phyloP scores from a whole-genome alignment of 805 yeast species.

The Cyberlindnera maritima region DNA sequence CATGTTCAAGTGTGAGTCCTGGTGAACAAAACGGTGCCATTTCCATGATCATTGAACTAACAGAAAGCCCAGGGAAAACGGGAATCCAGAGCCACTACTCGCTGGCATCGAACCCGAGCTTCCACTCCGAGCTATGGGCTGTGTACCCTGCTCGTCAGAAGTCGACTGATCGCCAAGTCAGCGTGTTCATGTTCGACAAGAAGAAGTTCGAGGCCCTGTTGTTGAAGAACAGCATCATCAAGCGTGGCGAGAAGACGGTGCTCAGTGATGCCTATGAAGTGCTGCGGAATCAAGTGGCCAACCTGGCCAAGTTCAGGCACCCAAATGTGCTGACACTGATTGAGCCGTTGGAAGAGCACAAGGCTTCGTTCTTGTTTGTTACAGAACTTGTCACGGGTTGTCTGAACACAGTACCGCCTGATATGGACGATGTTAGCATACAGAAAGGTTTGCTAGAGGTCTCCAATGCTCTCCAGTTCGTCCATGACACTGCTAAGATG shows the following conservation, averaged over 20 bases:
- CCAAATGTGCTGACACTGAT: conserved; percentile 81
- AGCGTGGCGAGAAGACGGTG: conserved; percentile 45
- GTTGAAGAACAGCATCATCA: conserved; percentile 45
- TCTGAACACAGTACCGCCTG: conserved; percentile 42
- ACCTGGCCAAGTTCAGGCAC: conserved; percentile 79
- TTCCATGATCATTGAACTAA: neutral
- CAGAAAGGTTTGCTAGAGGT: conserved; percentile 83
- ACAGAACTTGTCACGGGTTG: conserved; percentile 72
- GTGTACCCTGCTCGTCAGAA: conserved; percentile 81
- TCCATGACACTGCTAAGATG: conserved; percentile 72
- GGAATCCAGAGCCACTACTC: conserved; percentile 69
- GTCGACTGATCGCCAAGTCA: conserved; percentile 58
- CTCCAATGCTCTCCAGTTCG: conserved; percentile 73
- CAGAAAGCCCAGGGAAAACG: conserved; percentile 30
- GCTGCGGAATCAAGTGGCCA: conserved; percentile 63
- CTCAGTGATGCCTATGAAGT: conserved; percentile 63
- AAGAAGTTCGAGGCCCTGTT: conserved; percentile 62
- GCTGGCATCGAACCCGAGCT: conserved; percentile 67
- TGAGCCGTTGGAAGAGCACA: conserved; percentile 89
- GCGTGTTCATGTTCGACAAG: conserved; percentile 87
- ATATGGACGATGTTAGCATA: conserved; percentile 66
- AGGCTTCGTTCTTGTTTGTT: conserved; percentile 73
- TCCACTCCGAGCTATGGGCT: conserved; percentile 78
- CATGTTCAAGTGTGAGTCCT: conserved; percentile 17
- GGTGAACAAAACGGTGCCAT: neutral